Percentiles rank a stretch among this genome's conserved stretches.
phyloP scores from a whole-genome alignment of 306 rosid genomes.

The Alnus glutinosa region DNA sequence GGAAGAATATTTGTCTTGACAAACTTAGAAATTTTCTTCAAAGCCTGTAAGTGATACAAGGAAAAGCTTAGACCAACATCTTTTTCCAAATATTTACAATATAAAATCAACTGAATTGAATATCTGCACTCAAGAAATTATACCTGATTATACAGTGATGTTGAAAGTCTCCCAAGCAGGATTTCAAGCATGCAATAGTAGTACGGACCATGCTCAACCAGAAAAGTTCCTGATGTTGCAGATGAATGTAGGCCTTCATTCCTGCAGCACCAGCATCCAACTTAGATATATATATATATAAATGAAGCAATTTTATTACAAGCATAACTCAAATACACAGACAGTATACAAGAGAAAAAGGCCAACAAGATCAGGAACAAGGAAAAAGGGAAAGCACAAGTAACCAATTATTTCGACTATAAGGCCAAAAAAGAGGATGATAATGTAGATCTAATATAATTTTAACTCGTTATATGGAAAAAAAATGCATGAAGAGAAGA shows the following conservation, averaged over 20 bases:
- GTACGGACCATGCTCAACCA: conserved; percentile 96
- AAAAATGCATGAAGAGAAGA: conserved; percentile 21
- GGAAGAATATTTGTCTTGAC: conserved; percentile 97
- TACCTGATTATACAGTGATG: conserved; percentile 81
- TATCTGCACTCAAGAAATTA: conserved; percentile 21
- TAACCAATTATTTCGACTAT: conserved; percentile 37
- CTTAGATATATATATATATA: no score
- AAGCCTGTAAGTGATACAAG: conserved; percentile 57
- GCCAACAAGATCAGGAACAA: no score
- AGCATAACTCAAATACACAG: no score
- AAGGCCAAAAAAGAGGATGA: background rate
- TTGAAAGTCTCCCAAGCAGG: conserved; percentile 89
- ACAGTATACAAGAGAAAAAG: no score
- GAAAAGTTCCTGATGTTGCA: conserved; percentile 90
- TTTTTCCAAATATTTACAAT: conserved; percentile 16
- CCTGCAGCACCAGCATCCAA: conserved; percentile 45
- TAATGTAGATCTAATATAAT: conserved; percentile 7
- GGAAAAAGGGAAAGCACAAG: conserved; percentile 16
- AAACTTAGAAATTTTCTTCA: conserved; percentile 93
- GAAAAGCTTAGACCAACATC: conserved; percentile 25
- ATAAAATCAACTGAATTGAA: conserved; percentile 4
- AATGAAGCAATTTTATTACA: no score
- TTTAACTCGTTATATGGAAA: background rate
- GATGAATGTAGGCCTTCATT: conserved; percentile 90
- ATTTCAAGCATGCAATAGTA: conserved; percentile 94